Evolutionary conservation across 2,329 filamentous ascomycete genomes (phyloP).

Genomic region (Fusarium sp.): DNA sequence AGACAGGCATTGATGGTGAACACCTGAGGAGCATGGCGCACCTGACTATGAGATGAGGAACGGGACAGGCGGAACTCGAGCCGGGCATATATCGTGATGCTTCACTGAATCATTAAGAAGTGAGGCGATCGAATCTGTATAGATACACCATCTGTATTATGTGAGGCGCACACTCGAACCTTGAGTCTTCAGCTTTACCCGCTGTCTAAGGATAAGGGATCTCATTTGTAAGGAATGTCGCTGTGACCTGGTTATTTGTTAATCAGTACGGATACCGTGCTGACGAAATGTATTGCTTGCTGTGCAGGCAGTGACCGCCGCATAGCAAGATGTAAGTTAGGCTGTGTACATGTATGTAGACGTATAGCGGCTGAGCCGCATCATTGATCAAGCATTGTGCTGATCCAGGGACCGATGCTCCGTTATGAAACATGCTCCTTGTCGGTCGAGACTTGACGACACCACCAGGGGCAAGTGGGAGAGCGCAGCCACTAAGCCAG

Average conservation of each 20-base stretch:
- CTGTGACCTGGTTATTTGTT: not conserved
- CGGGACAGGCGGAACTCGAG: constrained; percentile 14
- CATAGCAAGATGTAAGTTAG: not conserved
- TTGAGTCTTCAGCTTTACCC: not conserved
- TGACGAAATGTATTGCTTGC: not conserved
- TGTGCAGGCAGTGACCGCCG: not conserved
- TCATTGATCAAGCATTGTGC: constrained; percentile 6
- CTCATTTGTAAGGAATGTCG: not conserved
- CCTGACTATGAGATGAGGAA: constrained; percentile 7
- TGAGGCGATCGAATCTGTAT: not conserved
- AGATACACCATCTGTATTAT: not conserved
- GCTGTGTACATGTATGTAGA: not conserved
- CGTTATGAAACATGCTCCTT: constrained; percentile 8
- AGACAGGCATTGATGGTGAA: constrained; percentile 19
- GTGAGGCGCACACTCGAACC: not conserved
- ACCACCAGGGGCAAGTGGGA: not conserved
- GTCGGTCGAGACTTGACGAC: not conserved
- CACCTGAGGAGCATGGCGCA: constrained; percentile 8
- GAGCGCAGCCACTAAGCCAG: not conserved
- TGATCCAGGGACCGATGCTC: constrained; percentile 24
- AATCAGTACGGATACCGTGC: not conserved
- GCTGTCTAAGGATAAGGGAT: not conserved
- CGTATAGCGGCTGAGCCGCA: not conserved
- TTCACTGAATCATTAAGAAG: constrained; percentile 8
- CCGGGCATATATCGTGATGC: constrained; percentile 8